Base-by-base conservation (phyloP, 495 filamentous ascomycete genomes). In the Pyrenopolyporus hunteri region DNA sequence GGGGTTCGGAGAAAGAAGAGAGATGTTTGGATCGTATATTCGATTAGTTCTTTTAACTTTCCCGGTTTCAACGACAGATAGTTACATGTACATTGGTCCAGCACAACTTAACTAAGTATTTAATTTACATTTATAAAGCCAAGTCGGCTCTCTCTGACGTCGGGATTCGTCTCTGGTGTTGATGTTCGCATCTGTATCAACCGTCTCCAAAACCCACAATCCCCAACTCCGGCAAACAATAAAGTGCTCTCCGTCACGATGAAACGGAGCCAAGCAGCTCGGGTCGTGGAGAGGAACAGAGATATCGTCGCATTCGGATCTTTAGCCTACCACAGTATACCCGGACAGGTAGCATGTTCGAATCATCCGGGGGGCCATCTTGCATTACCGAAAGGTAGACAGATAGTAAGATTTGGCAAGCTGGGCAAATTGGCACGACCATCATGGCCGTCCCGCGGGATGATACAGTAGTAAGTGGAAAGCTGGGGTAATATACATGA, bases 271-370 rank as follows among this genome's bases (percentile, higher is more conserved):
- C 53, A 64, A 53, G 47, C 53, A 64, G n/a, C 47, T 64, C 53
- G 60, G 53, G 53, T 58, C 53, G 40, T 48, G 60, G 45, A 64
- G 47, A 35, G 42, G 50, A 55, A 53, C 29, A 47, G n/a, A 58
- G 46, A 64, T 47, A 42, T 55, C 32, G 60, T 64, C 60, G 49
- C 54, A 64, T 64, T 64, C 54, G 60, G 60, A 64, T 58, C 47
- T 64, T 64, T 64, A 64, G 60, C 60, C 60, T 64, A 45, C 42
- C 42, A 26, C 28, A 58, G 48, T 57, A 64, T 46, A 57, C 46
- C 53, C 60, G 47, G 60, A 11, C 47, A 58, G 33, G 47, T 16
- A 53, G 22, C 48, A 58, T 26, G 14, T 25, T 49, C 43, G 54
- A 64, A 64, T 64, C 60, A 64, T 43, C 60, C 54, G 59, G 59